Evolutionary conservation across 208 protist species (phyloP).

Genomic region (Crithidia brevicula): DNA sequence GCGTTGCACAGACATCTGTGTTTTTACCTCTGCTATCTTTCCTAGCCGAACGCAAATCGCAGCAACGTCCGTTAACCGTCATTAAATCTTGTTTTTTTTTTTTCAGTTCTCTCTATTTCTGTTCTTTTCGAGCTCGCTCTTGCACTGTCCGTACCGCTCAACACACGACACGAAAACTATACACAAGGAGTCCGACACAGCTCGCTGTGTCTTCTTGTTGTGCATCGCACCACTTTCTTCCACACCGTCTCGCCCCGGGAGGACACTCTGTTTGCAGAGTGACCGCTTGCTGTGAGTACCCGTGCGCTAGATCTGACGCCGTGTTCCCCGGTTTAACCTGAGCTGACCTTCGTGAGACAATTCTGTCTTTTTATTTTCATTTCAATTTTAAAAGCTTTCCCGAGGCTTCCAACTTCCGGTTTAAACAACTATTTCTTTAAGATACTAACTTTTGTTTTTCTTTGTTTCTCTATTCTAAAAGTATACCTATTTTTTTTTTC

Average conservation of each 20-base stretch:
- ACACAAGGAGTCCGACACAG: too few relatives aligned
- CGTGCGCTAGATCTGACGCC: neutral
- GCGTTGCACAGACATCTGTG: neutral
- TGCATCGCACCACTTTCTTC: neutral
- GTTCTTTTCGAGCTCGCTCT: conserved; percentile 1
- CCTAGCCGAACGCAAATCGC: conserved; percentile 6
- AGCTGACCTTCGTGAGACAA: neutral
- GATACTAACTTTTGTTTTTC: conserved; percentile 14
- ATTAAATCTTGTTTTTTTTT: neutral
- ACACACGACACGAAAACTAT: too few relatives aligned
- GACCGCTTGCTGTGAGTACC: neutral
- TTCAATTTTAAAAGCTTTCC: conserved; percentile 1
- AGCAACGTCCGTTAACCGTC: neutral
- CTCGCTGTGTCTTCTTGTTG: too few relatives aligned
- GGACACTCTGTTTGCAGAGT: neutral
- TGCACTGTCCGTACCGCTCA: neutral
- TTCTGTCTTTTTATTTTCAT: conserved; percentile 9
- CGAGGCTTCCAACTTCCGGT: neutral
- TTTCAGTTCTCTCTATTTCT: conserved; percentile 5
- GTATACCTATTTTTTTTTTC: conserved; percentile 8
- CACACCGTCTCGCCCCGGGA: neutral
- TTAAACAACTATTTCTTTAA: conserved; percentile 13
- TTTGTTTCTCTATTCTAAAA: conserved; percentile 15
- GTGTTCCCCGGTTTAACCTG: neutral
- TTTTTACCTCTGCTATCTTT: conserved; percentile 8